Conservation (phyloP, 805 yeast genomes). For the Kodamaea fukazawae region DNA sequence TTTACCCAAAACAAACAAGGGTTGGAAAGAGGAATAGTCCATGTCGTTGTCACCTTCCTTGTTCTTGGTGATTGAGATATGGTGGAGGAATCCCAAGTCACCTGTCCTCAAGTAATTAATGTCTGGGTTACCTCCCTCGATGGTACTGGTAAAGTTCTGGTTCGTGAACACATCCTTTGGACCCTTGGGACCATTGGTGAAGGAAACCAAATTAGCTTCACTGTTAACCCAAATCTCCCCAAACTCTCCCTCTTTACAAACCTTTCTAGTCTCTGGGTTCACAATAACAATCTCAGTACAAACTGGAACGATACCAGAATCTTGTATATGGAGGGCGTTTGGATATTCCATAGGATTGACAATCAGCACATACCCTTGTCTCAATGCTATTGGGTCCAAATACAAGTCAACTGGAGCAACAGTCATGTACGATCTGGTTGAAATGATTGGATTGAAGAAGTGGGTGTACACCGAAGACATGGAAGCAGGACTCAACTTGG, state of each 20-base stretch:
- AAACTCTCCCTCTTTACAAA: conserved; percentile 85
- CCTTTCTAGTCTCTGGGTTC: conserved; percentile 80
- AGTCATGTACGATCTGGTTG: conserved; percentile 83
- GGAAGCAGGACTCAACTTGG: conserved; percentile 64
- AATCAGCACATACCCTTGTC: conserved; percentile 83
- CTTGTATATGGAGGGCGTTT: conserved; percentile 75
- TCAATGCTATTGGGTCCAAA: conserved; percentile 80
- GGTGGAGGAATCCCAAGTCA: conserved; percentile 88
- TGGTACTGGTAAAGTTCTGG: conserved; percentile 58
- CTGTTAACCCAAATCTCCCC: conserved; percentile 98
- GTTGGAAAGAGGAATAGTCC: conserved; percentile 52
- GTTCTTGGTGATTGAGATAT: conserved; percentile 50
- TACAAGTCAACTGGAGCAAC: conserved; percentile 85
- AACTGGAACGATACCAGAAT: conserved; percentile 94
- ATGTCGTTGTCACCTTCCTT: conserved; percentile 13
- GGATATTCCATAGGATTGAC: conserved; percentile 72
- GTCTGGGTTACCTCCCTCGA: conserved; percentile 57
- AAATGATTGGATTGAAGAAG: conserved; percentile 74
- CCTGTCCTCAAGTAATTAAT: conserved; percentile 82
- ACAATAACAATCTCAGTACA: conserved; percentile 93
- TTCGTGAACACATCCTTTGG: conserved; percentile 49
- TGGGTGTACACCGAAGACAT: conserved; percentile 78
- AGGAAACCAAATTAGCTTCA: conserved; percentile 71
- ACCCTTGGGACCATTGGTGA: conserved; percentile 53
- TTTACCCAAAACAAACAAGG: conserved; percentile 79